Conservation (phyloP, 2,329 filamentous ascomycete genomes). For the Aspergillus intermedius region DNA sequence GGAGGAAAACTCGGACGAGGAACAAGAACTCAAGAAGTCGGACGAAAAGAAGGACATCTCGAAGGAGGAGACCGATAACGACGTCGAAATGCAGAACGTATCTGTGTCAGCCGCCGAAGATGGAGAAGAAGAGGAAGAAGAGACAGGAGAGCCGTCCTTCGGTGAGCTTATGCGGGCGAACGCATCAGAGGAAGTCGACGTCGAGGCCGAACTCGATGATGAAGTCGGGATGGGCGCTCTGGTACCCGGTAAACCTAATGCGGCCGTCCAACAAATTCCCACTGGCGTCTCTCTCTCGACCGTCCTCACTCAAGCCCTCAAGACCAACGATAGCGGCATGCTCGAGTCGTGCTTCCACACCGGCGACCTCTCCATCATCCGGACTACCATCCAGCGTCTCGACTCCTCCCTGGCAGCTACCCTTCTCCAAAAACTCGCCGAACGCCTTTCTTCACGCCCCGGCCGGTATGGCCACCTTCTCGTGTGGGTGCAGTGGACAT, state of each 20-base stretch:
- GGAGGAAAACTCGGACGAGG: constrained; percentile 16
- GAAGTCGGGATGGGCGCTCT: constrained; percentile 38
- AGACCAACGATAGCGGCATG: constrained; percentile 81
- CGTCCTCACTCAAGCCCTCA: constrained; percentile 87
- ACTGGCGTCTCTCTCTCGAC: constrained; percentile 78
- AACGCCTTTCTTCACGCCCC: constrained; percentile 77
- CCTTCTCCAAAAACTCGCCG: constrained; percentile 76
- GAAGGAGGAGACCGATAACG: constrained; percentile 14
- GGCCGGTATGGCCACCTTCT: constrained; percentile 85
- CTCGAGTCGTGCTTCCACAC: constrained; percentile 88
- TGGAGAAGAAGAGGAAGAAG: constrained; percentile 41
- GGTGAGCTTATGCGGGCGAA: constrained; percentile 72
- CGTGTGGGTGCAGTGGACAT: constrained; percentile 92
- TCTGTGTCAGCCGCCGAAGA: constrained; percentile 27
- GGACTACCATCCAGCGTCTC: constrained; percentile 82
- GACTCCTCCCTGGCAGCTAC: constrained; percentile 74
- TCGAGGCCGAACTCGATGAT: constrained; percentile 48
- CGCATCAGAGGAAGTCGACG: constrained; percentile 68
- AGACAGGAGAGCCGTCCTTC: constrained; percentile 61
- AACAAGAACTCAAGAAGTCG: constrained; percentile 13
- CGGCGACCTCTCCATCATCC: constrained; percentile 68
- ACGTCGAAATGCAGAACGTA: constrained; percentile 28
- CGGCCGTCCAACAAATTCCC: constrained; percentile 51
- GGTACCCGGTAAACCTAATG: constrained; percentile 41
- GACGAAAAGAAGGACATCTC: constrained; percentile 12